Evolutionary conservation across 2,329 filamentous ascomycete genomes (phyloP).

Genomic region (Ambrosiella xylebori): DNA sequence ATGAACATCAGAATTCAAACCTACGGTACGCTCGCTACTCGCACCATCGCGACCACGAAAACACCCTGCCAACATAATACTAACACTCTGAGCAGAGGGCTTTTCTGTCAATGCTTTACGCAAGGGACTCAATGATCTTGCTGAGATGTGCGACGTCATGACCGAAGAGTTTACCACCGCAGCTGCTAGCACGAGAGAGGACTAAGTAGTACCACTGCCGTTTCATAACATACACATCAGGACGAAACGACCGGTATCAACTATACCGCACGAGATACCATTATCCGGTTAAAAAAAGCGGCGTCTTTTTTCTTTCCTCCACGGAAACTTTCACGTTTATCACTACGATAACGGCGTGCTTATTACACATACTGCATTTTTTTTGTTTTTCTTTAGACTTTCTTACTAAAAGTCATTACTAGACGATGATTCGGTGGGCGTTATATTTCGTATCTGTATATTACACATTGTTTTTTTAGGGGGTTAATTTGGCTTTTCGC

Average conservation of each 20-base stretch:
- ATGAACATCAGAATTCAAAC: conserved; percentile 98
- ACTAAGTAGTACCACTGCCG: background rate
- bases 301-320: background rate
- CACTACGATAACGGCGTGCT: background rate
- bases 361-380: background rate
- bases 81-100: conserved; percentile 36
- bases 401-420: conserved; percentile 6
- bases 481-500: background rate
- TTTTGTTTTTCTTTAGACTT: conserved; percentile 2
- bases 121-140: conserved; percentile 76
- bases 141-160: conserved; percentile 84
- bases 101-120: conserved; percentile 72
- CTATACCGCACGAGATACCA: background rate
- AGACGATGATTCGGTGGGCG: conserved; percentile 8
- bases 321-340: background rate
- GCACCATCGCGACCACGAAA: background rate
- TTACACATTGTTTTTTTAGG: conserved; percentile 3
- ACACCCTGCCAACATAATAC: background rate
- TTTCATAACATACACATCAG: background rate
- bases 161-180: conserved; percentile 70
- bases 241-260: background rate
- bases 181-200: conserved; percentile 30
- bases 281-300: background rate
- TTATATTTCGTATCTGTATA: conserved; percentile 8
- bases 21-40: conserved; percentile 47